phyloP scores from a whole-genome alignment of 306 rosid genomes.

The Lupinus albus region DNA sequence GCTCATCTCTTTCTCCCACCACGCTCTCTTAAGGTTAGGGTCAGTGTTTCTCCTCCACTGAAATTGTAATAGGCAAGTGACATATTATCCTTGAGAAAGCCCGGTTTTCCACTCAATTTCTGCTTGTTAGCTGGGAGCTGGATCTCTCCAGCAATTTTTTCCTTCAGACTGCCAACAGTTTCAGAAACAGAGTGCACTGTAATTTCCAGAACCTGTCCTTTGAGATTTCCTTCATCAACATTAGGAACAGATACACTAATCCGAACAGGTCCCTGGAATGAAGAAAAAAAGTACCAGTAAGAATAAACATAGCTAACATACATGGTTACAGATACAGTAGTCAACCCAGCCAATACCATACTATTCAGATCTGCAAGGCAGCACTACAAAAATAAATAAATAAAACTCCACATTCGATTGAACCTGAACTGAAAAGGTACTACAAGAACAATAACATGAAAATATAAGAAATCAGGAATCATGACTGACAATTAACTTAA shows the following conservation, averaged over 20 bases:
- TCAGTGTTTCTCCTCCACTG: slow-evolving; percentile 72
- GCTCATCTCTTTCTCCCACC: slow-evolving; percentile 96
- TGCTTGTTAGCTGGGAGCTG: slow-evolving; percentile 98
- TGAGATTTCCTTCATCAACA: slow-evolving; percentile 92
- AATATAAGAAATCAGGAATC: too few species aligned
- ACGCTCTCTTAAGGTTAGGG: slow-evolving; percentile 87
- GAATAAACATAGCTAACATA: not conserved
- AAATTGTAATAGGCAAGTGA: slow-evolving; percentile 91
- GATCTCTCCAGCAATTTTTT: slow-evolving; percentile 93
- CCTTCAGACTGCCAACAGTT: slow-evolving; percentile 86
- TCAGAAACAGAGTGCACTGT: slow-evolving; percentile 77
- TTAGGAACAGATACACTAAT: slow-evolving; percentile 78
- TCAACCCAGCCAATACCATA: slow-evolving; percentile 70
- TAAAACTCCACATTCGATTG: slow-evolving; percentile 8
- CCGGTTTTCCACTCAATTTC: slow-evolving; percentile 93
- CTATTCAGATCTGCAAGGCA: slow-evolving; percentile 76
- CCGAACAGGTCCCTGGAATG: slow-evolving; percentile 70
- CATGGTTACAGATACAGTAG: slow-evolving; percentile 30
- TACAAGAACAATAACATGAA: not conserved
- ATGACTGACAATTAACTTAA: too few species aligned
- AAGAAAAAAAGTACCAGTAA: slow-evolving; percentile 33
- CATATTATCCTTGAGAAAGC: slow-evolving; percentile 93
- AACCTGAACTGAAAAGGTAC: slow-evolving; percentile 22
- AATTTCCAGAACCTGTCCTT: slow-evolving; percentile 81
- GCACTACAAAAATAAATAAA: slow-evolving; percentile 34